Conservation (phyloP, 305 asterid species). For the Fraxinus dipetala region DNA sequence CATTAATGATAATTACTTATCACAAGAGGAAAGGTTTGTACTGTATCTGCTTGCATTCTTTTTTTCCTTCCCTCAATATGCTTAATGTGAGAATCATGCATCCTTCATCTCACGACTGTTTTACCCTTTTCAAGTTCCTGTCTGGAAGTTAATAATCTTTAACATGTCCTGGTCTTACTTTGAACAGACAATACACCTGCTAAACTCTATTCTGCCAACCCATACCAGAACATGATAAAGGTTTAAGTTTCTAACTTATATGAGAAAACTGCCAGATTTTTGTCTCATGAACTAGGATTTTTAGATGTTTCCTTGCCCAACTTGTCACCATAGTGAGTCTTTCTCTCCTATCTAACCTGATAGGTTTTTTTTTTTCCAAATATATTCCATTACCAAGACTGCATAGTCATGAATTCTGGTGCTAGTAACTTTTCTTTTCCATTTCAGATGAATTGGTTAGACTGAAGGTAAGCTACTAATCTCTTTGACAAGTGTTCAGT, state of each 20-base stretch:
- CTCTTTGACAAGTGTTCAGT: not conserved
- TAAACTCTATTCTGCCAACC: not conserved
- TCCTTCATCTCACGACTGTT: not conserved
- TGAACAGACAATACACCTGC: not conserved
- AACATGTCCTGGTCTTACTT: not conserved
- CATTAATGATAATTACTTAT: constrained; percentile 52
- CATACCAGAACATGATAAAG: not conserved
- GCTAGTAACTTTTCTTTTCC: too few relatives aligned
- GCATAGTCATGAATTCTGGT: too few relatives aligned
- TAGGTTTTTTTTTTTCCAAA: too few relatives aligned
- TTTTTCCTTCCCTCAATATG: constrained; percentile 5
- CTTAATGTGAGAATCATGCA: constrained; percentile 9
- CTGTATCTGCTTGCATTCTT: constrained; percentile 19
- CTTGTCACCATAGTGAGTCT: not conserved
- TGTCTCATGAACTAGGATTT: too few relatives aligned
- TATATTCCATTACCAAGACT: not conserved
- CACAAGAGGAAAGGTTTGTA: constrained; percentile 82
- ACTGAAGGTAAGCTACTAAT: too few relatives aligned
- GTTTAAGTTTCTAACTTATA: not conserved
- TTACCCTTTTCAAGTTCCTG: not conserved
- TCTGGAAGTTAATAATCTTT: not conserved
- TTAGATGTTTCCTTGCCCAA: too few relatives aligned
- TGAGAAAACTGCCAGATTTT: too few relatives aligned
- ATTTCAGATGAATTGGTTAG: not conserved
- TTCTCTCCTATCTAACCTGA: too few relatives aligned